Base-by-base conservation (phyloP, 2,329 filamentous ascomycete species). In the Monosporascus sp. region DNA sequence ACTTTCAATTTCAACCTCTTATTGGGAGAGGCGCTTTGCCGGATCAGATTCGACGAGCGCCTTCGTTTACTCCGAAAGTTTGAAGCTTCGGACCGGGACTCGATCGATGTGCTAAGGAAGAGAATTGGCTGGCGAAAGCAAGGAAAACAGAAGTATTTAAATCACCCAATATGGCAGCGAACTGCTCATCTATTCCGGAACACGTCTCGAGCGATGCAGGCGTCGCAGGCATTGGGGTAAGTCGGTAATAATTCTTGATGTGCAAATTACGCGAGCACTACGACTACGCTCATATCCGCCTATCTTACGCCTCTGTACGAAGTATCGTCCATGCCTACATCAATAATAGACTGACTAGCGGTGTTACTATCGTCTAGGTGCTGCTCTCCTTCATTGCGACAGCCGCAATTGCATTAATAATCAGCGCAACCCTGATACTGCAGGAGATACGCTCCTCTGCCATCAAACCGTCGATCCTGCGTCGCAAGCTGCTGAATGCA, bases 331-430 rank as follows among this genome's bases (percentile, higher is more conserved):
- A 31, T 31, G 11, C 9, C 27, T 5, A 11, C 9, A 31, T 31
- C 27, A 11, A 31, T 31, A 11, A 9, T 11, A 31, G 27, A 11
- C 27, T 31, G 9, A 31, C 27, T 9, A 11, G 9, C 9, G 27
- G 27, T 11, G 9, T 31, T 31, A 31, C 27, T 31, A 31, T 31
- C 27, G 9, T 31, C 5, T 53, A 84, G 79, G 78, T 84, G 55
- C 73, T 87, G 35, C 75, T 87, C 57, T 86, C 84, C 47, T 87
- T 86, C 70, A 83, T 86, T 64, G 78, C 86, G 56, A 86, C 84
- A 6, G 84, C 84, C 51, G 72, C 70, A 52, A 64, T 86, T 50
- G 77, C 84, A 31, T 72, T 87, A 52, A 54, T 77, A 52, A 71
- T 87, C 54, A 79, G 77, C 56, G 72, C 75, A 38, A 77, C 75